Evolutionary conservation across 176 grass and related monocot species (phyloP), one percentile per base, ranked within the genome.

Genomic region (Ensete ventricosum): DNA sequence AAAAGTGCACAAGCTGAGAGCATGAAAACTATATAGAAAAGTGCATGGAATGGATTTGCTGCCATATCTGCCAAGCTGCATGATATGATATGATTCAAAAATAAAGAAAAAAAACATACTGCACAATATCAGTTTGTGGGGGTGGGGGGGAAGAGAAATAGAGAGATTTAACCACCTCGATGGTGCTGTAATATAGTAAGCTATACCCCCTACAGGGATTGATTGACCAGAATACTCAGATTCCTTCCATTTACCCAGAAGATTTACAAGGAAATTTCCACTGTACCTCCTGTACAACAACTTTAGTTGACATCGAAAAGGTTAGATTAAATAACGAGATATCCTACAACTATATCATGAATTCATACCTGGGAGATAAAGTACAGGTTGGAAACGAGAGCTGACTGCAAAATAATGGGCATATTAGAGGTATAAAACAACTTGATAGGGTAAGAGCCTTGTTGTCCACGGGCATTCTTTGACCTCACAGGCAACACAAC

Each of bases 161-260:
- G 53, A 51, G 59, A 9, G 13, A 50, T 64, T 22, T 72, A 64
- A 65, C 81, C 69, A 82, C 85, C 80, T 87, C 59, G 80, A 83
- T 64, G 85, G 85, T 16, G 85, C 80, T 73, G 84, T 86, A 19
- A 86, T 82, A 57, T 83, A 87, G 71, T 87, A 87, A 71, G 80
- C 85, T 25, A 83, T 69, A 57, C 85, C 80, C 8, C 85, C 85
- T 17, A 87, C 80, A 76, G 85, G 80, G 34, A 83, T 75, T 62
- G 76, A 87, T 48, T 87, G 85, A n/a, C 85, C 85, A 55, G 76
- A 76, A 79, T 87, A 87, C 70, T 87, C 85, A 3, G 85, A 87
- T 26, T 87, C 85, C 53, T 87, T 87, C 84, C 82, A 84, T 67
- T 54, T 80, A 25, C 82, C 82, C 23, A 84, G 57, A 14, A 84